Conservation (phyloP, 164 flowering plant species). For the Vitis labrusca region DNA sequence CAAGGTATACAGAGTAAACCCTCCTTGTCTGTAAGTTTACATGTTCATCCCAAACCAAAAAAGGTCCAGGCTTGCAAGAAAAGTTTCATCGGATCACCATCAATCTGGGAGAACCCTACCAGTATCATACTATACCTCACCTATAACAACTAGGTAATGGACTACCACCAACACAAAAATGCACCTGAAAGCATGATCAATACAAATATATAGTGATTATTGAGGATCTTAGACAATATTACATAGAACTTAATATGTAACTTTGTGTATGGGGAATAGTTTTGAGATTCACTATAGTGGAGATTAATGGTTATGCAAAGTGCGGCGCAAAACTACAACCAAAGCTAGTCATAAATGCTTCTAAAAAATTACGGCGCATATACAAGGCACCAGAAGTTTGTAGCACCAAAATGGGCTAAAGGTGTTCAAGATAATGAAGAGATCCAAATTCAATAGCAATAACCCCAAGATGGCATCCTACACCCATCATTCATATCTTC, state of each 20-base stretch:
- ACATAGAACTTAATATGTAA: neutral
- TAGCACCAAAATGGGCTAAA: neutral
- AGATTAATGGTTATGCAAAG: neutral
- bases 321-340: neutral
- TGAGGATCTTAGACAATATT: neutral
- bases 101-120: too few species aligned
- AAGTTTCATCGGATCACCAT: too few species aligned
- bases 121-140: too few species aligned
- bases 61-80: too few species aligned
- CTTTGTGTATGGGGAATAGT: neutral
- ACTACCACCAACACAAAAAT: too few species aligned
- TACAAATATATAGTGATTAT: neutral
- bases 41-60: too few species aligned
- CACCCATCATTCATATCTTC: neutral
- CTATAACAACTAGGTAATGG: too few species aligned
- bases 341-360: neutral
- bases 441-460: neutral
- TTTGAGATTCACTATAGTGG: neutral
- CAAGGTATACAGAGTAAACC: too few species aligned
- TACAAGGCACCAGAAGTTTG: neutral
- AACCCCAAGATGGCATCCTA: neutral
- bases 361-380: neutral
- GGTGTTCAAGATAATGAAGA: neutral
- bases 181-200: neutral
- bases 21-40: too few species aligned